These are phyloP conservation scores for Paramecium sonneborni DNA, from an alignment of 73 alveolate species.

Conservation along the genomic window DNA sequence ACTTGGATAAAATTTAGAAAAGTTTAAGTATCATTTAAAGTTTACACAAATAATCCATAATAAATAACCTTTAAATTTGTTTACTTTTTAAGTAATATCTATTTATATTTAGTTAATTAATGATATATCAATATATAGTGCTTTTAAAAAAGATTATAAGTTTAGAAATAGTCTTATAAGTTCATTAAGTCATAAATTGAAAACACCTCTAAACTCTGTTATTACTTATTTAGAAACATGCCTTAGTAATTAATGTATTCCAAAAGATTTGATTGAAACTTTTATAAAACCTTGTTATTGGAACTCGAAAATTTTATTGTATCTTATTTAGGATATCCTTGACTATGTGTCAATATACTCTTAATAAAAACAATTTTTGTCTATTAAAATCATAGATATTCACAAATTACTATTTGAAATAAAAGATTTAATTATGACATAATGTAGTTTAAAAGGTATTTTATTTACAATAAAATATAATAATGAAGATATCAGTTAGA, in stretches of 20 bases:
- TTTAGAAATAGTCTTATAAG: constrained; percentile 5
- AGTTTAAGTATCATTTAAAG: not conserved
- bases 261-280: not conserved
- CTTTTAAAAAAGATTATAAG: not conserved
- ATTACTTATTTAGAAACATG: not conserved
- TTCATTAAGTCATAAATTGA: constrained; percentile 43
- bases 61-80: not conserved
- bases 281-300: constrained; percentile 1
- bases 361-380: not conserved
- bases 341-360: not conserved
- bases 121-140: not conserved
- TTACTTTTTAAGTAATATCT: not conserved
- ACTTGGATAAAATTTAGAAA: not conserved
- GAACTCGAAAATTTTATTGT: not conserved
- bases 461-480: not conserved
- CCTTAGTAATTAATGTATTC: not conserved
- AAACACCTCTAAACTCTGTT: constrained; percentile 4
- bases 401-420: not conserved
- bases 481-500: not conserved
- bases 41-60: not conserved
- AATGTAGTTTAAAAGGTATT: not conserved
- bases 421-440: not conserved
- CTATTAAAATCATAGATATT: not conserved
- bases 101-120: not conserved
- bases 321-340: not conserved